Conservation (phyloP, 2,329 filamentous ascomycete species). For the Paecilomyces fulvus region DNA sequence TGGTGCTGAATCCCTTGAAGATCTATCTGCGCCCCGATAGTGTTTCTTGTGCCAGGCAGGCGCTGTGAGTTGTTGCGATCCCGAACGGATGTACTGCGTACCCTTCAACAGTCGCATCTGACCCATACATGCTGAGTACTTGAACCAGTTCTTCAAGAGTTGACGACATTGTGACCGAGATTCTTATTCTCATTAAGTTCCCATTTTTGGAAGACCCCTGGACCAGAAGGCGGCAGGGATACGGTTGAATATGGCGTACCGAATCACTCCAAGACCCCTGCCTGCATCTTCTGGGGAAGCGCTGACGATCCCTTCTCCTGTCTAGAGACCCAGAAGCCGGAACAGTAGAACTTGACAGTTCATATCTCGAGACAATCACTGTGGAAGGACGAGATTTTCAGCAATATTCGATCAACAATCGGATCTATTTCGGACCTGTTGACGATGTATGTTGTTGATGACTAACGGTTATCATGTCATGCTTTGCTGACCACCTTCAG, state of each 20-base stretch:
- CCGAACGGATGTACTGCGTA: not conserved
- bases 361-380: slow-evolving; percentile 50
- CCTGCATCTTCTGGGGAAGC: slow-evolving; percentile 5
- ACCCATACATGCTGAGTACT: not conserved
- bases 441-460: slow-evolving; percentile 53
- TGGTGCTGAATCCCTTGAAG: slow-evolving; percentile 14
- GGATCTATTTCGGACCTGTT: slow-evolving; percentile 58
- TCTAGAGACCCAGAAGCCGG: slow-evolving; percentile 37
- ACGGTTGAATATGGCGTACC: slow-evolving; percentile 21
- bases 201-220: not conserved
- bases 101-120: not conserved
- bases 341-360: slow-evolving; percentile 47
- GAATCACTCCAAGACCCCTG: slow-evolving; percentile 5
- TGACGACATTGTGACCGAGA: not conserved
- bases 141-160: not conserved
- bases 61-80: not conserved
- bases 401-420: slow-evolving; percentile 55
- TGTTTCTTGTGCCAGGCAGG: not conserved
- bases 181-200: not conserved
- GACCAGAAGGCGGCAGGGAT: not conserved
- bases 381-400: slow-evolving; percentile 60
- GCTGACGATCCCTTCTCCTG: slow-evolving; percentile 16
- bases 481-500: slow-evolving; percentile 32
- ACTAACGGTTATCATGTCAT: slow-evolving; percentile 1
- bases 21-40: slow-evolving; percentile 14